Base-by-base conservation (phyloP, 179 eudicot species). In the Spergularia azorica region DNA sequence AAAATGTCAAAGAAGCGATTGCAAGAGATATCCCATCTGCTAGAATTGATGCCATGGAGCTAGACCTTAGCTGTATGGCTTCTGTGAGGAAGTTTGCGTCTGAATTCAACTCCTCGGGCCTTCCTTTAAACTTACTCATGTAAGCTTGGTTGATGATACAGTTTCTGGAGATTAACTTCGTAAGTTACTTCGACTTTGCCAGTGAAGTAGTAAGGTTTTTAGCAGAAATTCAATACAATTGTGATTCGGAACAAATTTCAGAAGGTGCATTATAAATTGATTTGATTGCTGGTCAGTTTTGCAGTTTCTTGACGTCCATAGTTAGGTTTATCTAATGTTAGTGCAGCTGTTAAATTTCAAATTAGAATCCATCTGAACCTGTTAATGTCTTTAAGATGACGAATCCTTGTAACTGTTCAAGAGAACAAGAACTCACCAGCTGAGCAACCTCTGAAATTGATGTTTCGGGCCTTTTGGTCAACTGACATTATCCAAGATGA, bases 81-180 rank as follows among this genome's bases (percentile, higher is more conserved):
- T 92, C 96, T 0, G 94, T 92, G 2, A 75, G 87, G 72, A 80
- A 76, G 71, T 92, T 92, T 60, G 92, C 87, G 64, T 71, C 79
- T 6, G 80, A 87, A 64, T 92, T 91, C 73, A 84, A 79, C 56
- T 86, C 89, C 73, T 87, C 87, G 8, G 72, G 87, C 61, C 85
- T 88, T 83, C 92, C 92, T 68, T 89, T 91, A n/a, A 87, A 92
- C 79, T 84, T 92, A 70, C 94, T 91, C 80, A 87, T 92, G 97
- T 92, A 87, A 87, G 92, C 16, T 56, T 17, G n/a, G 51, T 48
- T 61, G 61, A 72, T 67, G 71, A 54, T 26, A n/a, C n/a, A n/a
- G n/a, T n/a, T n/a, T n/a, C n/a, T n/a, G n/a, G n/a, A n/a, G n/a
- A n/a, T 66, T n/a, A 56, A 58, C 61, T 13, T 26, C 12, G 36